Evolutionary conservation across 2,329 filamentous ascomycete genomes (phyloP), one percentile per base, ranked within the genome.

Genomic region (Colletotrichum siamense): DNA sequence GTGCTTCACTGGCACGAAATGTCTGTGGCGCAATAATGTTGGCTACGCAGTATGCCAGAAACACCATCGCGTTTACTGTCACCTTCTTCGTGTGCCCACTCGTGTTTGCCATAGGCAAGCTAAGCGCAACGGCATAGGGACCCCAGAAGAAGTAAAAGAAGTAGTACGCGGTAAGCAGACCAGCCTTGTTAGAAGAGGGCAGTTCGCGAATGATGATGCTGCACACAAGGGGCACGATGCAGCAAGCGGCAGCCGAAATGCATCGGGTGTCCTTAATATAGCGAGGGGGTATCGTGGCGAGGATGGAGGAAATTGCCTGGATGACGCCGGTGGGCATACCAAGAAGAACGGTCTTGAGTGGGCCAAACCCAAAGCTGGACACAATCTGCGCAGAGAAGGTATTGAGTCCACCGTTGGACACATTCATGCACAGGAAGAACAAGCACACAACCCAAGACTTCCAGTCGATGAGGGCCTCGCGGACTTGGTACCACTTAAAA

Each of bases 1-100:
- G 92, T 0, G 87, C 86, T 80, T 94, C 91, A 59, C 82, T 83
- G n/a, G 86, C 83, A 18, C 90, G 84, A 84, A 93, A 93, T 4
- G 92, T 87, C 79, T 92, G 91, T 0, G 91, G 91, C 0, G 90
- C 91, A 44, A 91, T 88, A 9, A 92, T 89, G 79, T 94, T 94
- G 1, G 92, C 92, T 0, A 87, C 84, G 57, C 89, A 90, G 88
- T 91, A 93, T 2, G 89, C 88, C 59, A 93, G 85, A 79, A 93
- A 93, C 75, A 90, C 92, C 16, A 91, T 87, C 1, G 91, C 90
- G 9, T 92, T 89, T 15, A 90, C 89, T 6, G 90, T 89, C 4
- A 62, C 49, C 32, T 81, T 79, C 65, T 79, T 82, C 15, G 81
- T 82, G 30, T 81, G 80, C 2, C 79, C 80, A 0, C 77, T 74